Base-by-base conservation (phyloP, 306 rosid genomes). In the Notholithocarpus densiflorus region DNA sequence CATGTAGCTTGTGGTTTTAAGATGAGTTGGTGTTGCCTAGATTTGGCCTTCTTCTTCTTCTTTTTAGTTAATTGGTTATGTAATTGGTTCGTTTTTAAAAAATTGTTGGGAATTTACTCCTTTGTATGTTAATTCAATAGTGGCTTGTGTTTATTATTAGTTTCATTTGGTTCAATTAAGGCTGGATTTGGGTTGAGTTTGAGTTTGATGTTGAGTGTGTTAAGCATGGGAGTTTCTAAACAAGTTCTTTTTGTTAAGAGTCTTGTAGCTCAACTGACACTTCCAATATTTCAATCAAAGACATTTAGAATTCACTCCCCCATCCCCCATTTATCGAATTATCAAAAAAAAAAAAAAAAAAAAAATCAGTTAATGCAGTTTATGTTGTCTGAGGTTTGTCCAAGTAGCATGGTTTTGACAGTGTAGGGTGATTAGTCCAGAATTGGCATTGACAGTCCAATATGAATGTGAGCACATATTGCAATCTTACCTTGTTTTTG, bases 1-100 rank as follows among this genome's bases (percentile, higher is more conserved):
- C 9, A 20, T 74, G 80, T 56, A 56, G 57, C 78, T 24, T 70
- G n/a, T 75, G 48, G 68, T 59, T 60, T 32, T 73, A 32, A 55
- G 52, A 40, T 59, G 71, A 59, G 68, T 62, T 5, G 27, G n/a
- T 13, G 8, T 27, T 62, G 37, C 15, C 68, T 5, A 27, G 14
- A 14, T 62, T 62, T 24, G 15, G 34, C 18, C 8, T 31, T 24
- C 15, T 24, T 23, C 2, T 37, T 37, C 10, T 37, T 37, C 14
- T 65, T 2, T 64, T 74, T 71, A 32, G n/a, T 10, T 70, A 18
- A 77, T 68, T 21, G 52, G 23, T 55, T 18, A 6, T 20, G 34
- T 37, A 23, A 26, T 4, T 81, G 51, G 34, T 57, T 69, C 65
- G 69, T 34, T 68, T 70, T 68, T 7, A 8, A 57, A 8, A 48